Percentiles rank a stretch among this genome's conserved stretches.
Conservation (phyloP, 768 basidiomycete genomes). For the Phaffia australis region DNA sequence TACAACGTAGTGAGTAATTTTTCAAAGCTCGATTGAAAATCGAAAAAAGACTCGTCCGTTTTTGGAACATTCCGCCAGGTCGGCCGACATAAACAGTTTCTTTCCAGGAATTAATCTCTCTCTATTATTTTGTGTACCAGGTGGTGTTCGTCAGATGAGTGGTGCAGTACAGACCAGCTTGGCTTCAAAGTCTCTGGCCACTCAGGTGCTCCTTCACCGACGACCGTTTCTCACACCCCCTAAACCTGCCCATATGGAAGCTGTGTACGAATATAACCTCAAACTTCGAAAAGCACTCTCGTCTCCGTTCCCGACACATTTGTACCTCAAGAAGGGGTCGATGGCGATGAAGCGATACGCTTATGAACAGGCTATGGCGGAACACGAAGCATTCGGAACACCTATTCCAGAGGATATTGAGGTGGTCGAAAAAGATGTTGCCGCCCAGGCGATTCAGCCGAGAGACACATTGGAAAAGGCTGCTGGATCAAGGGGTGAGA, state of each 20-base stretch:
- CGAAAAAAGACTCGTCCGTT: too few relatives aligned
- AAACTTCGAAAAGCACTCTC: constrained; percentile 73
- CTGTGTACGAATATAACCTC: constrained; percentile 72
- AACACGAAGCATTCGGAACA: constrained; percentile 61
- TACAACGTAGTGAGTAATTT: too few relatives aligned
- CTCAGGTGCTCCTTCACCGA: constrained; percentile 39
- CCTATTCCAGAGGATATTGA: constrained; percentile 34
- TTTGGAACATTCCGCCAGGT: too few relatives aligned
- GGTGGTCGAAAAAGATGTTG: constrained; percentile 27
- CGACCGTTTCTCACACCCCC: constrained; percentile 37
- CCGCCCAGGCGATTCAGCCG: constrained; percentile 43
- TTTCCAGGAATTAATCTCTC: too few relatives aligned
- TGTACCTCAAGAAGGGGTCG: constrained; percentile 89
- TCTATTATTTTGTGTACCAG: too few relatives aligned
- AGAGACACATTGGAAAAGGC: constrained; percentile 29
- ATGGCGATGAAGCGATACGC: constrained; percentile 70
- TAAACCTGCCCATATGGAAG: constrained; percentile 60
- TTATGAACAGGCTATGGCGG: constrained; percentile 60
- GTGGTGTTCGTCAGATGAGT: too few relatives aligned
- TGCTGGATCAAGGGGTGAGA: constrained; percentile 48
- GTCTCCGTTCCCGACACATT: constrained; percentile 76
- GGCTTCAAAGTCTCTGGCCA: constrained; percentile 3
- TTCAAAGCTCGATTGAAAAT: too few relatives aligned
- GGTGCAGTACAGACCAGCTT: too few relatives aligned
- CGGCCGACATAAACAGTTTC: too few relatives aligned